Evolutionary conservation across 2,329 filamentous ascomycete genomes (phyloP).

Genomic region (Clonostachys byssicola): DNA sequence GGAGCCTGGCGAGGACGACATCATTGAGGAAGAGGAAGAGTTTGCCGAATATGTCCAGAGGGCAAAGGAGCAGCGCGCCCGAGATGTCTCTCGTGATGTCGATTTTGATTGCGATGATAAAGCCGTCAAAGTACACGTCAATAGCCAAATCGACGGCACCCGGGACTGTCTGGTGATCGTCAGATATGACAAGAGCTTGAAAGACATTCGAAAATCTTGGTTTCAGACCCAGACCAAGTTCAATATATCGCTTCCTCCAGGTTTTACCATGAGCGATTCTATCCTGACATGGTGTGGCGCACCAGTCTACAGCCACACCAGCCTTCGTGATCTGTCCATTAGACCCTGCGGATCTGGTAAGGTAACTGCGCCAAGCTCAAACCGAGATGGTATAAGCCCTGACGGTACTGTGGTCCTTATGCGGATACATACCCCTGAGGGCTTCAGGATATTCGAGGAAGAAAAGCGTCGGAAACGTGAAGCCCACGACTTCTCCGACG

Average conservation of each 20-base stretch:
- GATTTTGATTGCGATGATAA: too few species aligned
- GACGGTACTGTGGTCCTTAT: constrained; percentile 30
- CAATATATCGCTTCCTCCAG: too few species aligned
- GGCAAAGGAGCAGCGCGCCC: neutral
- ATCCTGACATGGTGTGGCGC: constrained; percentile 78
- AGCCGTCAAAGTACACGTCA: too few species aligned
- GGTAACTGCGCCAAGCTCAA: constrained; percentile 25
- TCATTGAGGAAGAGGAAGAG: neutral
- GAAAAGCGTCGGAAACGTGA: constrained; percentile 40
- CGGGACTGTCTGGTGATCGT: too few species aligned
- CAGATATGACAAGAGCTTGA: too few species aligned
- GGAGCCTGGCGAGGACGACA: constrained; percentile 3
- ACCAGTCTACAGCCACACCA: constrained; percentile 72
- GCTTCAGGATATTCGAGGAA: constrained; percentile 24
- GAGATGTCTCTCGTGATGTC: neutral
- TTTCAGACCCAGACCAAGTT: too few species aligned
- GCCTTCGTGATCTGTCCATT: constrained; percentile 65
- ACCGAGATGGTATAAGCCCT: constrained; percentile 38
- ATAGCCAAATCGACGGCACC: too few species aligned
- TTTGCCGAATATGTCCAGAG: neutral
- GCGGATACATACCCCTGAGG: too few species aligned
- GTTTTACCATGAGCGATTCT: constrained; percentile 32
- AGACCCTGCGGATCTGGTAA: constrained; percentile 22
- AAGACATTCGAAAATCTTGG: too few species aligned
- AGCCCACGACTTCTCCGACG: constrained; percentile 29